A percentile compares a stretch with the other conserved stretches of the same genome.
phyloP scores from a whole-genome alignment of 345 rosid species.

The Bruguiera sexangula region DNA sequence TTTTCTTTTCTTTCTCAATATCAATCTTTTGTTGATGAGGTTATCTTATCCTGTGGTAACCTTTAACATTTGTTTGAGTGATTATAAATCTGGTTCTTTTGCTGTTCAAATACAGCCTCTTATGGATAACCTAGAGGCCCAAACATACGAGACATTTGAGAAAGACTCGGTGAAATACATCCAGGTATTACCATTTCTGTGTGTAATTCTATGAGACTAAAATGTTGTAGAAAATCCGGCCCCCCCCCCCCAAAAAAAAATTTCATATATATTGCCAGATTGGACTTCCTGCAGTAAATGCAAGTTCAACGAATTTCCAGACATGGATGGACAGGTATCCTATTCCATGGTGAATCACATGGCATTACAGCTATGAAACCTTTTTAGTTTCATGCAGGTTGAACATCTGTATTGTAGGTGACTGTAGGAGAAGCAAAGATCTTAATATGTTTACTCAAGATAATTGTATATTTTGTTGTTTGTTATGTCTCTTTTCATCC shows the following conservation, averaged over 20 bases:
- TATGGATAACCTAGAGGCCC: constrained; percentile 99
- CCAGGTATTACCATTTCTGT: constrained; percentile 50
- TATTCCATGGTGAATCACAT: neutral
- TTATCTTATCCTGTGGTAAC: neutral
- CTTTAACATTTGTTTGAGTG: neutral
- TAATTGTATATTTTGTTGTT: too few species aligned
- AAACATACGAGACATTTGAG: constrained; percentile 97
- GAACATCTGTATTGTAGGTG: too few species aligned
- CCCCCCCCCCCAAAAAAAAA: neutral
- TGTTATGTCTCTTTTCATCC: too few species aligned
- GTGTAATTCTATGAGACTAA: neutral
- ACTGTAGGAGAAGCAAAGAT: too few species aligned
- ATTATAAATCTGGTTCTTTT: constrained; percentile 9
- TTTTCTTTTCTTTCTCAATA: neutral
- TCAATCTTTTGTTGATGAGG: neutral
- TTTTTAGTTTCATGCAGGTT: too few species aligned
- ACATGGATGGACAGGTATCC: neutral
- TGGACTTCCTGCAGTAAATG: neutral
- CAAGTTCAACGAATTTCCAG: neutral
- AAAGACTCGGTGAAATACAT: constrained; percentile 78
- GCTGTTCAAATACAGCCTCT: constrained; percentile 61
- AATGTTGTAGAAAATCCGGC: neutral
- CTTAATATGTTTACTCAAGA: too few species aligned
- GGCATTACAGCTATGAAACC: neutral
- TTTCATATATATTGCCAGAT: neutral